Base-by-base conservation (phyloP, 805 yeast species). In the Wickerhamomyces queroliae region DNA sequence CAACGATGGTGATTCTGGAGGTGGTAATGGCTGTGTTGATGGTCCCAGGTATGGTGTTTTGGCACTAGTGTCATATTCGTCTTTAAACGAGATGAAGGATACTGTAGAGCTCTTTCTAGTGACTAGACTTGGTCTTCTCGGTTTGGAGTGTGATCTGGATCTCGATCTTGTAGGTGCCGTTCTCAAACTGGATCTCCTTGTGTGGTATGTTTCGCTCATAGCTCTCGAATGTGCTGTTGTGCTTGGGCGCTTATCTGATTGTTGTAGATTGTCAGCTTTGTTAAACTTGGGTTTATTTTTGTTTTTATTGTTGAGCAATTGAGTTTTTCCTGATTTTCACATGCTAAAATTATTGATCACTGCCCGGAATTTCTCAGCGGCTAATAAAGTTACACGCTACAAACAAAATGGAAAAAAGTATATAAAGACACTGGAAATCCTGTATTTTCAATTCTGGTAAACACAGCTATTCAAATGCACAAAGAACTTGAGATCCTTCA, bases 401-500 rank as follows among this genome's bases (percentile, higher is more conserved):
- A n/a, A n/a, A n/a, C n/a, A n/a, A n/a, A n/a, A n/a, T n/a, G n/a
- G n/a, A n/a, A n/a, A n/a, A n/a, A n/a, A n/a, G n/a, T n/a, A n/a
- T n/a, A n/a, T n/a, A n/a, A n/a, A n/a, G n/a, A n/a, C n/a, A n/a
- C n/a, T n/a, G n/a, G n/a, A n/a, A n/a, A n/a, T n/a, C n/a, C n/a
- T n/a, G n/a, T n/a, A n/a, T 19, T 22, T 7, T 20, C n/a, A 16
- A 6, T 40, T 16, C 36, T 68, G 68, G 42, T 69, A 72, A 19
- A 64, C 37, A 17, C 73, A 67, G 49, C 81, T 75, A 8, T 62
- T 61, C 44, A 70, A 56, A 44, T 72, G 68, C 25, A 78, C 50
- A 36, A 67, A 69, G 44, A 73, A 72, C 8, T 57, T 55, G 37
- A 74, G 57, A 32, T 66, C 56, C 43, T 66, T 62, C 9, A 61